Evolutionary conservation across 768 basidiomycete species (phyloP).

Genomic region (Hemileccinum rubropunctum): DNA sequence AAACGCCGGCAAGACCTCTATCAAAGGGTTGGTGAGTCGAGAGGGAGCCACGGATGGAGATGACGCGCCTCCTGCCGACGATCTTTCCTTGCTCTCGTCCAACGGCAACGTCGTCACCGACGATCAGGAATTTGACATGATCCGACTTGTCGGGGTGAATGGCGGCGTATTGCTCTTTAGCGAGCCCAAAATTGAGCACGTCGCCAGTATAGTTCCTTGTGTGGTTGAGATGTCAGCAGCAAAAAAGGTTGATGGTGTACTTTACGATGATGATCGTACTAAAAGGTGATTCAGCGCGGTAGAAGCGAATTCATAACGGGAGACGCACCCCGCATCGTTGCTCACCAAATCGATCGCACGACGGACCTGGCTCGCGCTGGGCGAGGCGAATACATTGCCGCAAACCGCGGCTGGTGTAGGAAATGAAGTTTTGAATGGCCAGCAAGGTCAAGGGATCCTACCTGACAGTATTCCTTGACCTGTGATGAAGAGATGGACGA

Average conservation of each 20-base stretch:
- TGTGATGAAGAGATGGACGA: constrained; percentile 22
- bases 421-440: neutral
- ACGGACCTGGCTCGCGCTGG: constrained; percentile 80
- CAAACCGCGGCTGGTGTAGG: constrained; percentile 67
- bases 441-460: constrained; percentile 20
- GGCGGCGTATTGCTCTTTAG: constrained; percentile 80
- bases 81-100: constrained; percentile 77
- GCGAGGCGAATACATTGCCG: constrained; percentile 88
- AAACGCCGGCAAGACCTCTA: constrained; percentile 80
- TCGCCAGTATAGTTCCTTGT: constrained; percentile 86
- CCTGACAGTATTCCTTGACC: constrained; percentile 79
- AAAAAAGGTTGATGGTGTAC: constrained; percentile 34
- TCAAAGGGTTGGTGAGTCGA: neutral
- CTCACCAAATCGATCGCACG: constrained; percentile 75
- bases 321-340: constrained; percentile 64
- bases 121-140: constrained; percentile 71
- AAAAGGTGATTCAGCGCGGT: neutral
- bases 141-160: constrained; percentile 64
- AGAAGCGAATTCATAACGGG: neutral
- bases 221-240: constrained; percentile 2
- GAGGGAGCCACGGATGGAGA: constrained; percentile 13
- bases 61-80: constrained; percentile 66
- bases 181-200: constrained; percentile 87
- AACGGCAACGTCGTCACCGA: constrained; percentile 90
- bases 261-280: constrained; percentile 85